Evolutionary conservation across 179 eudicot species (phyloP).

Genomic region (Silene noctiflora): DNA sequence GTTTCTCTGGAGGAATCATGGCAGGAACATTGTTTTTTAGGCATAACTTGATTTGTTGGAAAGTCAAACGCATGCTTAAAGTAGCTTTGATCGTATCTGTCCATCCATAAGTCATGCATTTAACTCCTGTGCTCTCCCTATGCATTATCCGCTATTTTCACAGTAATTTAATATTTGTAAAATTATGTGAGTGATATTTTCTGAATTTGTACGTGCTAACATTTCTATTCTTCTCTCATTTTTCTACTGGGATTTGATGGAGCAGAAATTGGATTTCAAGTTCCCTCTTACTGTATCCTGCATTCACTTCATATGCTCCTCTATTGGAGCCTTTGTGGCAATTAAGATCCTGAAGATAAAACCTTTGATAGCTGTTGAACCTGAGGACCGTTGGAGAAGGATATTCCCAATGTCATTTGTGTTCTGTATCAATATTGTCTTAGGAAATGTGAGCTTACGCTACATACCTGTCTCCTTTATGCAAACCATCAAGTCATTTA

Average conservation of each 20-base stretch:
- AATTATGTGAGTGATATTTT: background rate
- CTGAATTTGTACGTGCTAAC: background rate
- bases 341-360: constrained; percentile 79
- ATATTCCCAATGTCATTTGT: constrained; percentile 95
- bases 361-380: constrained; percentile 69
- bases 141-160: background rate
- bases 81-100: background rate
- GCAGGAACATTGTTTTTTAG: background rate
- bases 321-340: constrained; percentile 83
- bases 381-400: constrained; percentile 77
- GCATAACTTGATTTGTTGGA: background rate
- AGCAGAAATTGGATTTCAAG: constrained; percentile 75
- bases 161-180: background rate
- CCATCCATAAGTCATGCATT: background rate
- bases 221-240: background rate
- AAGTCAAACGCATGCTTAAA: background rate
- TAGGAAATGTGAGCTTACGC: constrained; percentile 93
- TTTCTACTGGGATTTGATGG: constrained; percentile 1
- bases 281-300: constrained; percentile 75
- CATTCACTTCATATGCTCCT: constrained; percentile 78
- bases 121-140: background rate
- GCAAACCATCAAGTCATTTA: constrained; percentile 97
- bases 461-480: constrained; percentile 96
- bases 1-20: background rate
- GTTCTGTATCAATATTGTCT: constrained; percentile 83